phyloP scores from a whole-genome alignment of 305 asterid species.

The Petunia hybrid region DNA sequence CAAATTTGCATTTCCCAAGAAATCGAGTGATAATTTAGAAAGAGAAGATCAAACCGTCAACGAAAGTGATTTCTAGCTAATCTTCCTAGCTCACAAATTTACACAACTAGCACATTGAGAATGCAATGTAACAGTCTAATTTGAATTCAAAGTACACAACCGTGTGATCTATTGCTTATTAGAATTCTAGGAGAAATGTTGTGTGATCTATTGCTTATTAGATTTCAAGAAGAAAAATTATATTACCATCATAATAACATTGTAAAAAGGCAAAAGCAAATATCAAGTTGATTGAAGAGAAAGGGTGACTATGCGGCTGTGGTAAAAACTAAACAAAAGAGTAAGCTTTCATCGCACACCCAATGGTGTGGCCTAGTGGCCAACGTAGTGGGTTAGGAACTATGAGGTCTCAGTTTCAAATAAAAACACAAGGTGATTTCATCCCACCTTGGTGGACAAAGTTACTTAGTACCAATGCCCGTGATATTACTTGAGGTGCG shows the following conservation, averaged over 20 bases:
- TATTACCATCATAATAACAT: not conserved
- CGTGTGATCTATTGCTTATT: not conserved
- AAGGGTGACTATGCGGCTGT: not conserved
- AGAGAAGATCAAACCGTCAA: not conserved
- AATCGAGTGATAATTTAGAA: not conserved
- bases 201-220: not conserved
- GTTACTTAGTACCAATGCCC: no score
- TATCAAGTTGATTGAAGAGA: not conserved
- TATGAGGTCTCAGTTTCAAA: no score
- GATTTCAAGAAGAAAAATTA: not conserved
- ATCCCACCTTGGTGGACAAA: no score
- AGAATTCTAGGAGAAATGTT: not conserved
- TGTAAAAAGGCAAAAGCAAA: not conserved
- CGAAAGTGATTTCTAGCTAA: slow-evolving; percentile 1
- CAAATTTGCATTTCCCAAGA: not conserved
- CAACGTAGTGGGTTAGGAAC: no score
- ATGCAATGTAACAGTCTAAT: not conserved
- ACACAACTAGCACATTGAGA: not conserved
- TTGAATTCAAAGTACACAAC: not conserved
- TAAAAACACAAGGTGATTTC: no score
- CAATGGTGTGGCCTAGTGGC: no score
- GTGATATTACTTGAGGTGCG: no score
- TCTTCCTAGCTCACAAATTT: not conserved
- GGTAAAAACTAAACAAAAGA: not conserved
- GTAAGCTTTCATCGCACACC: not conserved